Percentiles rank a stretch among this genome's conserved stretches.
phyloP scores from a whole-genome alignment of 1,139 yeast genomes.

The Pichia sp. region DNA sequence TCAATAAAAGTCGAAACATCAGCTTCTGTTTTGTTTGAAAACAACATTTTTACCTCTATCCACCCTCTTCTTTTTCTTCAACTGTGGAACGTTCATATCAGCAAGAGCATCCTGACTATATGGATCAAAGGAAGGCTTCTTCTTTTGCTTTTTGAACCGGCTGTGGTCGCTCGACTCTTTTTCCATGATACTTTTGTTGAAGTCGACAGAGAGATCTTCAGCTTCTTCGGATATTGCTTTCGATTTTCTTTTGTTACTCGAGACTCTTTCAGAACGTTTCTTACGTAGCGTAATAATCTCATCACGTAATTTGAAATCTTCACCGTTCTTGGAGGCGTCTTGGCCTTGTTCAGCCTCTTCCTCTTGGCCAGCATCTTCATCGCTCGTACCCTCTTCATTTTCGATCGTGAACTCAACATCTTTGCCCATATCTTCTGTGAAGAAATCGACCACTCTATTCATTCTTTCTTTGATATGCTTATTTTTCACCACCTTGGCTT shows the following conservation, averaged over 20 bases:
- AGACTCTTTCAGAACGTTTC: slow-evolving; percentile 22
- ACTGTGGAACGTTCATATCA: slow-evolving; percentile 22
- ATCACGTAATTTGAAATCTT: slow-evolving; percentile 34
- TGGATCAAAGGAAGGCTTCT: slow-evolving; percentile 60
- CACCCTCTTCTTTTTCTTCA: slow-evolving; percentile 27
- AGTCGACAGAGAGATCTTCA: slow-evolving; percentile 39
- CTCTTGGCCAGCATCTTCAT: slow-evolving; percentile 14
- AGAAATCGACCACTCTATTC: slow-evolving; percentile 13
- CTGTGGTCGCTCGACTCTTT: slow-evolving; percentile 24
- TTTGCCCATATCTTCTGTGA: slow-evolving; percentile 15
- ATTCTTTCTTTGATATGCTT: slow-evolving; percentile 16
- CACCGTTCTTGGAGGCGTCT: slow-evolving; percentile 5
- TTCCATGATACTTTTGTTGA: slow-evolving; percentile 45
- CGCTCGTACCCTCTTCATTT: slow-evolving; percentile 17
- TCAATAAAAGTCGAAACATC: too few relatives aligned
- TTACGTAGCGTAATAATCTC: slow-evolving; percentile 56
- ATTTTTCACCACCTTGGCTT: not conserved
- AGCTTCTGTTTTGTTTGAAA: slow-evolving; percentile 21
- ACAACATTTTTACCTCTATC: slow-evolving; percentile 29
- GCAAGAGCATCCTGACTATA: slow-evolving; percentile 38
- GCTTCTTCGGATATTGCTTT: slow-evolving; percentile 14
- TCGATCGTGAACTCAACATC: slow-evolving; percentile 17
- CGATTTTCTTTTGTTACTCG: slow-evolving; percentile 18
- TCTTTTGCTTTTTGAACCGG: slow-evolving; percentile 30
- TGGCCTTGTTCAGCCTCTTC: slow-evolving; percentile 11